phyloP scores from a whole-genome alignment of 345 rosid species.

The Pugionium cornutum region DNA sequence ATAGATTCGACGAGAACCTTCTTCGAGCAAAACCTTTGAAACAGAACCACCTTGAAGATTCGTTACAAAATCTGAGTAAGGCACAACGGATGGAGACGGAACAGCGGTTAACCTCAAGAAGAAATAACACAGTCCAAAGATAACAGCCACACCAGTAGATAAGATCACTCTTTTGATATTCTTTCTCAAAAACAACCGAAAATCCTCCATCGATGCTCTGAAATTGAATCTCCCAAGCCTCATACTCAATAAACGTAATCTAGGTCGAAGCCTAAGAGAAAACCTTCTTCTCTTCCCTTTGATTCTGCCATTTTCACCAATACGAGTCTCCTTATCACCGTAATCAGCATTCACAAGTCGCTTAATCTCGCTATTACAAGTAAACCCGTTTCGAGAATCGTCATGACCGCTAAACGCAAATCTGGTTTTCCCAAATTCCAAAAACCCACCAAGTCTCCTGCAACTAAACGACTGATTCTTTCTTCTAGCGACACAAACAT shows the following conservation, averaged over 20 bases:
- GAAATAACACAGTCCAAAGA: conserved; percentile 64
- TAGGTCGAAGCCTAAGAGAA: conserved; percentile 65
- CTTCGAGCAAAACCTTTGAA: conserved; percentile 76
- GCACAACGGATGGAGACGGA: conserved; percentile 72
- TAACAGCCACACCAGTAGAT: conserved; percentile 50
- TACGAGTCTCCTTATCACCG: conserved; percentile 41
- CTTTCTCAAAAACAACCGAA: conserved; percentile 53
- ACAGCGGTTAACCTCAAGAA: conserved; percentile 68
- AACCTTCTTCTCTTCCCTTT: conserved; percentile 43
- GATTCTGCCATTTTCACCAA: conserved; percentile 37
- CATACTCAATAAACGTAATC: conserved; percentile 57
- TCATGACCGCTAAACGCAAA: conserved; percentile 41
- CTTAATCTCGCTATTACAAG: conserved; percentile 49
- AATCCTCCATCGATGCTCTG: conserved; percentile 53
- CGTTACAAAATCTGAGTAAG: conserved; percentile 75
- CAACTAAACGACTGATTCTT: conserved; percentile 41
- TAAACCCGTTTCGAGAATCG: conserved; percentile 42
- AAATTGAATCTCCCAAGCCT: conserved; percentile 55
- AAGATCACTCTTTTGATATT: conserved; percentile 57
- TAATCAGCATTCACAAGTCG: conserved; percentile 38
- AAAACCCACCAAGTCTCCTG: conserved; percentile 43
- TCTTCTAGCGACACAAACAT: conserved; percentile 37
- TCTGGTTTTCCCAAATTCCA: conserved; percentile 36
- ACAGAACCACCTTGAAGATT: conserved; percentile 73
- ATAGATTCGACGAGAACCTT: conserved; percentile 90